Evolutionary conservation across 805 yeast genomes (phyloP).

Genomic region (Metschnikowia orientalis): DNA sequence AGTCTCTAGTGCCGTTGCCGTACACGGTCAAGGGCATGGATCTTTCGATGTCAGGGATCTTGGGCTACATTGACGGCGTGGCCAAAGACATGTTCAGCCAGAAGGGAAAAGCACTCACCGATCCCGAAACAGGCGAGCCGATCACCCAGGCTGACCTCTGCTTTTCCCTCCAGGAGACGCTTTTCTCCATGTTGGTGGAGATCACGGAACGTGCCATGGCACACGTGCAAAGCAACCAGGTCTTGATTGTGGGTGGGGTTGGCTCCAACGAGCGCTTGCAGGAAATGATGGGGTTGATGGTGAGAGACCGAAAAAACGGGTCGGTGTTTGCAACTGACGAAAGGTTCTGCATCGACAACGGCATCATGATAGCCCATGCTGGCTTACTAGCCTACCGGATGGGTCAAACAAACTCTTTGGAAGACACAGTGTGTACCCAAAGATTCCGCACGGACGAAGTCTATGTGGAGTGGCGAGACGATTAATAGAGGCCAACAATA

Average conservation of each 20-base stretch:
- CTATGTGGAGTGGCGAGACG: slow-evolving; percentile 82
- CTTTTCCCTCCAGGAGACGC: slow-evolving; percentile 85
- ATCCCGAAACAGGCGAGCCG: slow-evolving; percentile 42
- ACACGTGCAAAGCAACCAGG: slow-evolving; percentile 85
- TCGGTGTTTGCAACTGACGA: slow-evolving; percentile 94
- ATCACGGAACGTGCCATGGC: slow-evolving; percentile 99
- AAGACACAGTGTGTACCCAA: slow-evolving; percentile 84
- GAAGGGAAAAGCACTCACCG: slow-evolving; percentile 36
- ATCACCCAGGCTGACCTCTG: slow-evolving; percentile 86
- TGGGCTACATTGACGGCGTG: slow-evolving; percentile 76
- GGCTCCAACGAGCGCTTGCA: slow-evolving; percentile 91
- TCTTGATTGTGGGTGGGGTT: slow-evolving; percentile 96
- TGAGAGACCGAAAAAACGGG: slow-evolving; percentile 75
- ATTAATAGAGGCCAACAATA: slow-evolving; percentile 17
- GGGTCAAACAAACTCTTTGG: slow-evolving; percentile 60
- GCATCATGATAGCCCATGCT: slow-evolving; percentile 98
- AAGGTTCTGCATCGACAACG: slow-evolving; percentile 94
- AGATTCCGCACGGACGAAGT: slow-evolving; percentile 95
- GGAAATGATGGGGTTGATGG: slow-evolving; percentile 96
- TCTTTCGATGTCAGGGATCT: slow-evolving; percentile 89
- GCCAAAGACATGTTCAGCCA: slow-evolving; percentile 65
- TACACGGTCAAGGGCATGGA: slow-evolving; percentile 99
- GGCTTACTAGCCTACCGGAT: slow-evolving; percentile 82
- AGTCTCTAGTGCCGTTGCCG: slow-evolving; percentile 68
- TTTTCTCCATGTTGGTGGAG: slow-evolving; percentile 95